phyloP scores from a whole-genome alignment of 352 stramenopile genomes.

The Blastocystis sp. region DNA sequence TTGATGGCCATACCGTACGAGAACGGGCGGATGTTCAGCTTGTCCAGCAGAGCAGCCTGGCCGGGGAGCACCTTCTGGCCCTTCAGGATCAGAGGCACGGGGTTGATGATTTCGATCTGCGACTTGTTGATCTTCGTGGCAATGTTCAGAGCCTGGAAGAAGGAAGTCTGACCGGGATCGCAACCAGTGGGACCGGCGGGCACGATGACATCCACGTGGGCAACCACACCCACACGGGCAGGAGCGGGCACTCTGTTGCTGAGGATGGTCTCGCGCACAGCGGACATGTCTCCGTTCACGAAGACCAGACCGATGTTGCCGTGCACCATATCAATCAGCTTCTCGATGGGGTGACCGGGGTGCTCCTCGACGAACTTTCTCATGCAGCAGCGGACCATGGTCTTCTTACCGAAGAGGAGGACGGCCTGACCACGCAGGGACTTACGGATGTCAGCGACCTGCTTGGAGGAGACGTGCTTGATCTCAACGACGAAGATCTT shows the following conservation, averaged over 20 bases:
- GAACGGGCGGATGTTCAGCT: slow-evolving; percentile 97
- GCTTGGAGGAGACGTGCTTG: slow-evolving; percentile 98
- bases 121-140: slow-evolving; percentile 98
- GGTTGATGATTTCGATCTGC: slow-evolving; percentile 98
- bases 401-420: slow-evolving; percentile 99
- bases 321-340: slow-evolving; percentile 81
- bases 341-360: slow-evolving; percentile 86
- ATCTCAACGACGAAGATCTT: slow-evolving; percentile 96
- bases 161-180: slow-evolving; percentile 97
- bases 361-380: slow-evolving; percentile 93
- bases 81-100: slow-evolving; percentile 88
- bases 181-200: slow-evolving; percentile 92
- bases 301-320: slow-evolving; percentile 99
- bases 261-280: slow-evolving; percentile 77
- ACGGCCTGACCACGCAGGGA: slow-evolving; percentile 88
- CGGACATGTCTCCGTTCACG: slow-evolving; percentile 90
- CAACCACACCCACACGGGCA: slow-evolving; percentile 89
- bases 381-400: slow-evolving; percentile 97
- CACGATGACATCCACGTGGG: slow-evolving; percentile 91
- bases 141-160: slow-evolving; percentile 98
- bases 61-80: slow-evolving; percentile 95
- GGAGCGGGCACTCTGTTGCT: slow-evolving; percentile 88
- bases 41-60: slow-evolving; percentile 94
- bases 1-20: slow-evolving; percentile 94
- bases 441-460: slow-evolving; percentile 96